Conservation (phyloP, 2,329 filamentous ascomycete species). For the Fusarium sp. region DNA sequence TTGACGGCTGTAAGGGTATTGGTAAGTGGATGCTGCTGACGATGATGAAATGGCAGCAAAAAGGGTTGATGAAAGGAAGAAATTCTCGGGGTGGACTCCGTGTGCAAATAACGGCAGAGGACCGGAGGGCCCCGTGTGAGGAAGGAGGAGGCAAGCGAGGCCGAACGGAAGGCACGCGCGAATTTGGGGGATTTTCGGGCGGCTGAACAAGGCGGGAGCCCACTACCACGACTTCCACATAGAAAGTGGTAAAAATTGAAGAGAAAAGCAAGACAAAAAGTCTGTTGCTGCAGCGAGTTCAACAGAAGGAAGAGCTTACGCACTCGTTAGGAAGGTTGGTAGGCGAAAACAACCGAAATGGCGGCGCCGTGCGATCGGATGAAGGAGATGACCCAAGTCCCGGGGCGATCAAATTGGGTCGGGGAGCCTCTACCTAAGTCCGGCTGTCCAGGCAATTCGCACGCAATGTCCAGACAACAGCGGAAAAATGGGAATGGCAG, state of each 20-base stretch:
- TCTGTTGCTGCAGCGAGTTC: not conserved
- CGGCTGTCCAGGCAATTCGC: slow-evolving; percentile 21
- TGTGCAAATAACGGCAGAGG: slow-evolving; percentile 32
- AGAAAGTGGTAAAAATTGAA: not conserved
- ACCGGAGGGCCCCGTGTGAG: slow-evolving; percentile 33
- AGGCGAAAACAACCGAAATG: slow-evolving; percentile 26
- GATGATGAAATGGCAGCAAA: slow-evolving; percentile 9
- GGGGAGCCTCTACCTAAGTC: slow-evolving; percentile 10
- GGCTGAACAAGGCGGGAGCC: slow-evolving; percentile 16
- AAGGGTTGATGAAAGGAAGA: slow-evolving; percentile 23
- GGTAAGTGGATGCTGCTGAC: slow-evolving; percentile 1
- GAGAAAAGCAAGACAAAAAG: not conserved
- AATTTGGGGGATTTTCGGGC: slow-evolving; percentile 27
- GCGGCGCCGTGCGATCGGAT: slow-evolving; percentile 30
- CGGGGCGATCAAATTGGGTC: slow-evolving; percentile 18
- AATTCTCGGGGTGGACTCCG: slow-evolving; percentile 29
- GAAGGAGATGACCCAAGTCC: slow-evolving; percentile 18
- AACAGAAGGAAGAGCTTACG: slow-evolving; percentile 7
- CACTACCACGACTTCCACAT: slow-evolving; percentile 6
- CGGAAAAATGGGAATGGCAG: not conserved
- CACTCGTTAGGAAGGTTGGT: not conserved
- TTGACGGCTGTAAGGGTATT: not conserved
- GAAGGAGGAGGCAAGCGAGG: slow-evolving; percentile 26
- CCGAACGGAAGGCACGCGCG: slow-evolving; percentile 36
- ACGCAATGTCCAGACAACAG: slow-evolving; percentile 9